Evolutionary conservation across 345 rosid genomes (phyloP), one percentile per base, ranked within the genome.

Genomic region (Raphanus raphanistrum): DNA sequence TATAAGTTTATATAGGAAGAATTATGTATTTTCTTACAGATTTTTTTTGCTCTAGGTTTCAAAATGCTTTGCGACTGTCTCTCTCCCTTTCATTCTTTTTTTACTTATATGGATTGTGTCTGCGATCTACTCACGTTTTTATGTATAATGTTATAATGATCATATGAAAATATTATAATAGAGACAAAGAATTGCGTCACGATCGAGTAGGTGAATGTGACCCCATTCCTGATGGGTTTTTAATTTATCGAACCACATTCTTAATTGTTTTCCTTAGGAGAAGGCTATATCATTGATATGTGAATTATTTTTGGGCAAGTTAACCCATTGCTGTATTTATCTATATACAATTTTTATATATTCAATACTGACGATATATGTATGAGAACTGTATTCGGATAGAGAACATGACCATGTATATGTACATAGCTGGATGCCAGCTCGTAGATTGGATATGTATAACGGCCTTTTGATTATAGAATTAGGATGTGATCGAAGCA

Each of bases 161-260:
- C 36, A 32, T 32, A 32, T 4, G 36, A 32, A 32, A 32, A 21
- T 21, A 21, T 21, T 1, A 25, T 25, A 35, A 10, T 9, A 36
- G 21, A 33, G 13, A 63, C 54, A 52, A 33, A 27, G 27, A 27
- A 13, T 66, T 41, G 45, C 60, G 43, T 43, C 45, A 67, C 21
- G 57, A 50, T 50, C 60, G 8, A 29, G 73, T 75, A 17, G 67
- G 33, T 75, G 66, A 58, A 43, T 11, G 45, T 68, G 64, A 54
- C 63, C 63, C 68, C 54, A 64, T 33, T 63, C 35, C 17, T 73
- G 32, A 9, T 26, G 35, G 35, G 3, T 54, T 16, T 54, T 54
- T 2, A 6, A 17, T 16, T 16, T 16, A 6, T n/a, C 10, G 50
- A 63, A 65, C 55, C 71, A 33, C 57, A 57, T 36, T 74, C 41